Percentiles rank a stretch among this genome's conserved stretches.
Evolutionary conservation across 2,329 filamentous ascomycete genomes (phyloP).

Genomic region (Cephalotrichum gorgonifer): DNA sequence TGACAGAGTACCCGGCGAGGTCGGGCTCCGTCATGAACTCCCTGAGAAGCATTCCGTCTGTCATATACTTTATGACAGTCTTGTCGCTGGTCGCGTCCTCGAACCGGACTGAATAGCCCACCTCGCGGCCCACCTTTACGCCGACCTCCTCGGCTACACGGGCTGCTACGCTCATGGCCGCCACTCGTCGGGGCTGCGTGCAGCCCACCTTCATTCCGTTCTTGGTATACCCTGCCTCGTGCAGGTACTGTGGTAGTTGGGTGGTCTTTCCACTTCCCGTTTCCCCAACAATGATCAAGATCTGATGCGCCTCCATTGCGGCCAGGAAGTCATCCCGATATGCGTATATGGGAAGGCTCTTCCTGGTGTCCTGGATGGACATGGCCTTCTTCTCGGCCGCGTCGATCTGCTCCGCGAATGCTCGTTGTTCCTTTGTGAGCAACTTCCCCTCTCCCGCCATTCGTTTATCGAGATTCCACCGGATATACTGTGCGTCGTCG

Average conservation of each 20-base stretch:
- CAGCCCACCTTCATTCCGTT: constrained; percentile 78
- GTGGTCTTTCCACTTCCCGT: constrained; percentile 95
- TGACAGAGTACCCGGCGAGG: constrained; percentile 67
- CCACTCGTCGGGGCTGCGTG: constrained; percentile 89
- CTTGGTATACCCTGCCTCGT: constrained; percentile 84
- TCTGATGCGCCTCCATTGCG: constrained; percentile 78
- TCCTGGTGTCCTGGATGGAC: constrained; percentile 84
- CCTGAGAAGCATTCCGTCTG: constrained; percentile 86
- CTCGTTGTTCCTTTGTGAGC: constrained; percentile 67
- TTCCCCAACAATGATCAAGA: constrained; percentile 87
- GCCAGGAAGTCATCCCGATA: constrained; percentile 78
- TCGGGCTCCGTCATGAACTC: constrained; percentile 87
- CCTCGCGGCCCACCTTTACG: constrained; percentile 79
- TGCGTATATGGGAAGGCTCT: constrained; percentile 79
- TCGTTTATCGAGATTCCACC: constrained; percentile 68
- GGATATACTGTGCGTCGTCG: constrained; percentile 79
- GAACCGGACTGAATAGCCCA: constrained; percentile 91
- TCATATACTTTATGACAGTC: constrained; percentile 92
- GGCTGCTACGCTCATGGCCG: constrained; percentile 94
- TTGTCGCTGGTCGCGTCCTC: constrained; percentile 88
- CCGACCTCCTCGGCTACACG: constrained; percentile 93
- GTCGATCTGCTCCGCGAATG: constrained; percentile 71
- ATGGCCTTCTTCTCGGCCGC: constrained; percentile 81
- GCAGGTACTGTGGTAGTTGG: constrained; percentile 85
- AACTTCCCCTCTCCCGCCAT: constrained; percentile 61